Percentiles rank a stretch among this genome's conserved stretches.
These are phyloP conservation scores for Lasiodiplodia sp. DNA, from an alignment of 2,329 filamentous ascomycete species.

Conservation along the genomic window DNA sequence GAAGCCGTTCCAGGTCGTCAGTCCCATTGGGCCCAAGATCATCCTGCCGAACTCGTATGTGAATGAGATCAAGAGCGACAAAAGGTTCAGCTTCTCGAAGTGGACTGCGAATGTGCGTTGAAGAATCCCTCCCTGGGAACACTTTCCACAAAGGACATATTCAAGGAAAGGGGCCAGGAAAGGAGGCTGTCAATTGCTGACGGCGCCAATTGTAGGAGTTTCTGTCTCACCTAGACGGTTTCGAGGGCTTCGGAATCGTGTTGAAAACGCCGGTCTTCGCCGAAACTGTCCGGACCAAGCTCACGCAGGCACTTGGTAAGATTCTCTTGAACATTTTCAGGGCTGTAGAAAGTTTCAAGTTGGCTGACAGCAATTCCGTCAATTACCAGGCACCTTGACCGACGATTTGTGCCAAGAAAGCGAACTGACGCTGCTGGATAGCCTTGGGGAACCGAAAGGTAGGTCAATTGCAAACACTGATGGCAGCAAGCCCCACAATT, in stretches of 20 bases:
- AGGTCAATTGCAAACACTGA: not conserved
- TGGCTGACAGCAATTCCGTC: not conserved
- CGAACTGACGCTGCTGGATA: not conserved
- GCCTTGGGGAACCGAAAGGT: not conserved
- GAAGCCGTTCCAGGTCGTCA: slow-evolving; percentile 15
- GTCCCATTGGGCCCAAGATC: not conserved
- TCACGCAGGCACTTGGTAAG: slow-evolving; percentile 18
- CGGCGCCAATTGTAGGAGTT: not conserved
- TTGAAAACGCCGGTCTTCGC: not conserved
- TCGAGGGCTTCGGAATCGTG: not conserved
- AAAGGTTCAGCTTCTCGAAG: not conserved
- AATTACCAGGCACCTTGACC: not conserved
- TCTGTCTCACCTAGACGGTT: not conserved
- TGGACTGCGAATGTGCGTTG: not conserved
- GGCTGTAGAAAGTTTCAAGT: not conserved
- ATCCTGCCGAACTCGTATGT: slow-evolving; percentile 2
- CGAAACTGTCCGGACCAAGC: slow-evolving; percentile 1
- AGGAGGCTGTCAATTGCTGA: not conserved
- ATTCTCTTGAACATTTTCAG: too few species aligned
- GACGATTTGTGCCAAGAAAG: not conserved
- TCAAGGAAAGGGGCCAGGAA: not conserved
- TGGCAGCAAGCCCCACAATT: not conserved
- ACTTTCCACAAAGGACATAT: not conserved
- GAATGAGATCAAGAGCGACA: slow-evolving; percentile 9
- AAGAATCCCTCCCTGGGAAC: not conserved